These are phyloP conservation scores for Alectoria sarmentosa DNA, from an alignment of 495 filamentous ascomycete species.

Conservation along the genomic window DNA sequence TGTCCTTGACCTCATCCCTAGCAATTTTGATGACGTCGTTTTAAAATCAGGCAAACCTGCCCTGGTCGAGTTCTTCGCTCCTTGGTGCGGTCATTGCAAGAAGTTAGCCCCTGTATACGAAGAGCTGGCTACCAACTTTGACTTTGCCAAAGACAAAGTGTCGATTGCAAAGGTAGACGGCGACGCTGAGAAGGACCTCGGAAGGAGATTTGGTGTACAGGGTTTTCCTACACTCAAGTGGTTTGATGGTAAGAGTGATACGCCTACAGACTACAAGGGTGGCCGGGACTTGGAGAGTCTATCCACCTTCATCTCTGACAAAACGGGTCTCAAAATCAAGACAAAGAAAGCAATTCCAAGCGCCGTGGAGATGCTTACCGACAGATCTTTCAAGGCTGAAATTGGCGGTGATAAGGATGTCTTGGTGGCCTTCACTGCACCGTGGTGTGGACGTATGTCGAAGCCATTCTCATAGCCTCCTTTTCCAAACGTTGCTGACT, in stretches of 20 bases:
- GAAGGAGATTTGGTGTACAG: conserved; percentile 77
- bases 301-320: conserved; percentile 71
- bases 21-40: conserved; percentile 85
- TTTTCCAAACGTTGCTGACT: conserved; percentile 24
- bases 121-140: conserved; percentile 72
- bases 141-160: conserved; percentile 71
- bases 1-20: conserved; percentile 79
- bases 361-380: conserved; percentile 71
- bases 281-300: conserved; percentile 85
- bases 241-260: conserved; percentile 95
- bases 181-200: conserved; percentile 76
- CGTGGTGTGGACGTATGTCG: conserved; percentile 92
- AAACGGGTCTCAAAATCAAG: conserved; percentile 77
- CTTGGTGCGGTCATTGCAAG: conserved; percentile 99
- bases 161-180: conserved; percentile 94
- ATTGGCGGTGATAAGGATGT: conserved; percentile 86
- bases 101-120: conserved; percentile 91
- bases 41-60: conserved; percentile 90
- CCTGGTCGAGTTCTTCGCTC: conserved; percentile 97
- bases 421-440: conserved; percentile 91
- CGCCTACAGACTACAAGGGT: conserved; percentile 76
- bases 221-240: conserved; percentile 97
- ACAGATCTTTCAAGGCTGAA: conserved; percentile 64
- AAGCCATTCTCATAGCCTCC: conserved; percentile 6
- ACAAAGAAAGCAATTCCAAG: conserved; percentile 63